These are phyloP conservation scores for Coprinellus micaceus DNA, from an alignment of 768 basidiomycete genomes.

Conservation along the genomic window DNA sequence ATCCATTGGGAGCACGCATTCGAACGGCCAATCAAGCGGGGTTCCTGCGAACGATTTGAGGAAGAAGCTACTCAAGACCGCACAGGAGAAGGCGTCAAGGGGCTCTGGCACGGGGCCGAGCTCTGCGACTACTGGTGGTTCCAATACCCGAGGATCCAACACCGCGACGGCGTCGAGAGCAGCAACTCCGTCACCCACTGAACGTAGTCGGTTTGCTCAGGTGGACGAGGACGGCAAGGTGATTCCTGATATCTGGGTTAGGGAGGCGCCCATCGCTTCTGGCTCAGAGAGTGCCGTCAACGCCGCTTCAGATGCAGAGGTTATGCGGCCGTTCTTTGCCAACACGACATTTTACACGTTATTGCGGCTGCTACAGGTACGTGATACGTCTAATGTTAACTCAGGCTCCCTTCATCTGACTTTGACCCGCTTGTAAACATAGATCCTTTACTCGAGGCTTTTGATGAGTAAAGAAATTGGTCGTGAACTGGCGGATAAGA, in stretches of 20 bases:
- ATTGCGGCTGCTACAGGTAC: constrained; percentile 82
- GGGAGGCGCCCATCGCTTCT: constrained; percentile 38
- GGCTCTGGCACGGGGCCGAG: constrained; percentile 7
- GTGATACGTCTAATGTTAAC: constrained; percentile 15
- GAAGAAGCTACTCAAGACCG: constrained; percentile 76
- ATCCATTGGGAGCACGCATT: constrained; percentile 40
- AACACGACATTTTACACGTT: constrained; percentile 93
- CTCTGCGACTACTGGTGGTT: constrained; percentile 1
- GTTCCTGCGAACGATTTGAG: constrained; percentile 66
- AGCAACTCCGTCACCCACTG: constrained; percentile 30
- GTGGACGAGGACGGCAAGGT: constrained; percentile 27
- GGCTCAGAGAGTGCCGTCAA: constrained; percentile 9
- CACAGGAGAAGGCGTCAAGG: constrained; percentile 50
- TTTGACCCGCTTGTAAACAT: constrained; percentile 14
- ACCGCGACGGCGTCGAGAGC: constrained; percentile 41
- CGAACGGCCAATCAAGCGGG: constrained; percentile 36
- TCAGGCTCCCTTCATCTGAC: constrained; percentile 10
- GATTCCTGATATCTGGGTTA: constrained; percentile 58
- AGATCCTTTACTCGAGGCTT: constrained; percentile 89
- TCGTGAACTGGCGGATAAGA: constrained; percentile 60
- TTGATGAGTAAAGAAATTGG: constrained; percentile 82
- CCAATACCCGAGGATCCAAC: constrained; percentile 19
- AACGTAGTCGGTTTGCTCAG: constrained; percentile 26
- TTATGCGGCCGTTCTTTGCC: constrained; percentile 69
- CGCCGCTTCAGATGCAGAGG: constrained; percentile 23